Conservation (phyloP, 768 basidiomycete species). For the Clavulina sp. region DNA sequence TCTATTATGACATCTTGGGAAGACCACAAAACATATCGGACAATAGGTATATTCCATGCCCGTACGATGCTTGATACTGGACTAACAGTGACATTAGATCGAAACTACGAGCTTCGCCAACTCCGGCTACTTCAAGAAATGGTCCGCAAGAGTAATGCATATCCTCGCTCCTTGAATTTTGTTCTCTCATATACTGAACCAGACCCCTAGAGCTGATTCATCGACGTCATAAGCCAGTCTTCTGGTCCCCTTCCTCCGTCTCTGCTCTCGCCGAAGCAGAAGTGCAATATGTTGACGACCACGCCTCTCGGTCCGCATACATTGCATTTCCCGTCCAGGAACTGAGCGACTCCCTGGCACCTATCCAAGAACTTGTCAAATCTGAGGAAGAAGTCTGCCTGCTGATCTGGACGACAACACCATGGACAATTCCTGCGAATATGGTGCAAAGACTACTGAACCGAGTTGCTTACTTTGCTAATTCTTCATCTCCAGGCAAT, state of each 20-base stretch:
- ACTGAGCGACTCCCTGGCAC: conserved; percentile 8
- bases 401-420: conserved; percentile 92
- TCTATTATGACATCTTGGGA: conserved; percentile 91
- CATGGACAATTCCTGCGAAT: conserved; percentile 93
- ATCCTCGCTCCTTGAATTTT: neutral
- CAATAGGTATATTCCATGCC: conserved; percentile 40
- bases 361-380: conserved; percentile 5
- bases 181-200: neutral
- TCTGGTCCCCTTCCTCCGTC: conserved; percentile 87
- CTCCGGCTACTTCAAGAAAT: conserved; percentile 69
- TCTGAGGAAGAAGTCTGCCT: conserved; percentile 20
- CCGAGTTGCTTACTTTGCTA: neutral
- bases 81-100: conserved; percentile 52
- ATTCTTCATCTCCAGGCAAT: conserved; percentile 48
- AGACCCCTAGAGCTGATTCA: conserved; percentile 55
- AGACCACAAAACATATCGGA: conserved; percentile 49
- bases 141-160: conserved; percentile 54
- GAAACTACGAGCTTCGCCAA: conserved; percentile 75
- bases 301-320: conserved; percentile 75
- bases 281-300: conserved; percentile 74
- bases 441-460: conserved; percentile 38
- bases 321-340: conserved; percentile 48
- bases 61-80: neutral
- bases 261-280: conserved; percentile 95
- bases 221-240: conserved; percentile 72